Conservation (phyloP, 106 monocot species). For the Apostasia shenzhenica region DNA sequence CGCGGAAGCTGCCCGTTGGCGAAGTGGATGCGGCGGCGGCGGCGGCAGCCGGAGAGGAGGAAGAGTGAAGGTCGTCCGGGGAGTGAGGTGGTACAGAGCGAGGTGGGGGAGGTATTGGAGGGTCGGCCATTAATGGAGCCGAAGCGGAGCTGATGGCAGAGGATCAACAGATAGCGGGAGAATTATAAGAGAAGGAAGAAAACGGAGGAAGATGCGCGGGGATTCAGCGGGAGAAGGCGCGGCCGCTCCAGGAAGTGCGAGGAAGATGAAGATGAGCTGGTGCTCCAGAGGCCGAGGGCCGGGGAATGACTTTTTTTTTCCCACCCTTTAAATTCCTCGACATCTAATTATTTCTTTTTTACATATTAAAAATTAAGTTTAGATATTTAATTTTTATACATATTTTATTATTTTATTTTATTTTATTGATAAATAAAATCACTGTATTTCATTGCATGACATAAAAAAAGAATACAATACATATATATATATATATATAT, state of each 20-base stretch:
- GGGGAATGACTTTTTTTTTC: too few relatives aligned
- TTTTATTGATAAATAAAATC: too few relatives aligned
- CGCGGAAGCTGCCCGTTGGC: conserved; percentile 28
- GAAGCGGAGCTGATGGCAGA: background rate
- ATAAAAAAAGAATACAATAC: too few relatives aligned
- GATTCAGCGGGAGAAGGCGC: background rate
- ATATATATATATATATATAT: too few relatives aligned
- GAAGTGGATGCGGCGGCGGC: background rate
- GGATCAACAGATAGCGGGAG: background rate
- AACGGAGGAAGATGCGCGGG: background rate
- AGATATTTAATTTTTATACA: too few relatives aligned
- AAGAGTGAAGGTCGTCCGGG: background rate
- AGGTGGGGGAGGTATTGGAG: background rate
- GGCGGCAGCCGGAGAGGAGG: background rate
- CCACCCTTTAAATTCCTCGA: too few relatives aligned
- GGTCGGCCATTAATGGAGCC: too few relatives aligned
- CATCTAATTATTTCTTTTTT: too few relatives aligned
- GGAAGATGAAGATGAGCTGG: background rate
- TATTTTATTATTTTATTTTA: too few relatives aligned
- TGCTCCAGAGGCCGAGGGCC: background rate
- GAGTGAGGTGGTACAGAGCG: background rate
- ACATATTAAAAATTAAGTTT: too few relatives aligned
- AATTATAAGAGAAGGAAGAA: background rate
- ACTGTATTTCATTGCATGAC: too few relatives aligned
- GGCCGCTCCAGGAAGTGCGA: background rate